Evolutionary conservation across 495 filamentous ascomycete species (phyloP).

Genomic region (Penicillium egyptiacum): DNA sequence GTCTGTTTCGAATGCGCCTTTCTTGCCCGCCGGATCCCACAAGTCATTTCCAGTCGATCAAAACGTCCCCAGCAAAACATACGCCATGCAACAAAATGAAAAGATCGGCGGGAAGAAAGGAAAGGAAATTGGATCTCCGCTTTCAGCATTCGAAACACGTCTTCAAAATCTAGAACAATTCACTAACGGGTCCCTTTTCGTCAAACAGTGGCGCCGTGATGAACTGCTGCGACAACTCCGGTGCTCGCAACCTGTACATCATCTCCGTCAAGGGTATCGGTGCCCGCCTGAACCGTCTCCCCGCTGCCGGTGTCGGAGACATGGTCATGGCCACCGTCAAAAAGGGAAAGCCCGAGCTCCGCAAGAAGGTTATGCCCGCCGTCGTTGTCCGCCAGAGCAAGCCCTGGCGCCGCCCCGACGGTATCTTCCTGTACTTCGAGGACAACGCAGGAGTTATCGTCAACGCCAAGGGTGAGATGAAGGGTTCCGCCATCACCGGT

Average conservation of each 20-base stretch:
- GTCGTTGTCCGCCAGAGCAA: constrained; percentile 98
- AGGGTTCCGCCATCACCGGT: constrained; percentile 98
- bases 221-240: constrained; percentile 98
- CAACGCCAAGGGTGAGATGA: constrained; percentile 99
- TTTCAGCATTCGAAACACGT: constrained; percentile 7
- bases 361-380: constrained; percentile 99
- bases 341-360: constrained; percentile 99
- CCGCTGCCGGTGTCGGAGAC: constrained; percentile 96
- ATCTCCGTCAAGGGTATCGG: constrained; percentile 99
- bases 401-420: constrained; percentile 96
- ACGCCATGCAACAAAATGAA: constrained; percentile 2
- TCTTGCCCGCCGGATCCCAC: constrained; percentile 12
- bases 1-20: constrained; percentile 13
- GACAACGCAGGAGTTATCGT: constrained; percentile 99
- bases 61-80: constrained; percentile 3
- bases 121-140: constrained; percentile 10
- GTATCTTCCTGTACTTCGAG: constrained; percentile 99
- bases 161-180: constrained; percentile 10
- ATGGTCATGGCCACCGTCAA: constrained; percentile 99
- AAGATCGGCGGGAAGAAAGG: constrained; percentile 7
- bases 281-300: constrained; percentile 96
- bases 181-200: constrained; percentile 24
- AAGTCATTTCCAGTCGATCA: constrained; percentile 16
- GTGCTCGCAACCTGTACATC: constrained; percentile 99
- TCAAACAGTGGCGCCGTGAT: constrained; percentile 81